Evolutionary conservation across 495 filamentous ascomycete species (phyloP).

Genomic region (Xylaria castorea): DNA sequence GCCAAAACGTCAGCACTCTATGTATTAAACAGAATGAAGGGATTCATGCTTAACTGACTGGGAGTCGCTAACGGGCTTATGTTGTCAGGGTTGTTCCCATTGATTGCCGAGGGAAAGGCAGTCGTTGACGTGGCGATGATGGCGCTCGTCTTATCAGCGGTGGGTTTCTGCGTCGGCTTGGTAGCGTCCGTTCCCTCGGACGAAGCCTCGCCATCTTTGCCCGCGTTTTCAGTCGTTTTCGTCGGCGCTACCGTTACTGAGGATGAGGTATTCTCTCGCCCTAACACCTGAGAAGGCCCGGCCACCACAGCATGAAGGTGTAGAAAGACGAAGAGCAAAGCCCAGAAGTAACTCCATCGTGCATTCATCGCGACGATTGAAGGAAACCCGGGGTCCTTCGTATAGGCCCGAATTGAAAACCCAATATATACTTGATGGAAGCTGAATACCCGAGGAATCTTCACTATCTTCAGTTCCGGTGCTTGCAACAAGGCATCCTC

Average conservation of each 20-base stretch:
- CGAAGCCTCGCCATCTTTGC: conserved; percentile 22
- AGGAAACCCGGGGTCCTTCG: neutral
- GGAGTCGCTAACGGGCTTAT: conserved; percentile 18
- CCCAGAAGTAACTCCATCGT: conserved; percentile 31
- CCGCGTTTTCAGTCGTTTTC: conserved; percentile 30
- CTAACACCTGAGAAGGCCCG: conserved; percentile 23
- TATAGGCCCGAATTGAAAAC: conserved; percentile 20
- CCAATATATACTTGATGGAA: neutral
- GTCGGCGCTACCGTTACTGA: conserved; percentile 29
- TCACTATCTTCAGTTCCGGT: conserved; percentile 26
- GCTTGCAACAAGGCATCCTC: conserved; percentile 10
- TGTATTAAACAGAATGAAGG: neutral
- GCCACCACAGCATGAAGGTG: conserved; percentile 31
- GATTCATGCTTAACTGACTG: conserved; percentile 24
- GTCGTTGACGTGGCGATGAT: conserved; percentile 27
- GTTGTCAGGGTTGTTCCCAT: conserved; percentile 39
- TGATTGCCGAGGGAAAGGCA: conserved; percentile 37
- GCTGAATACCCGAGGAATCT: conserved; percentile 25
- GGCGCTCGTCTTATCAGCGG: conserved; percentile 26
- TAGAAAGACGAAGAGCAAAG: conserved; percentile 42
- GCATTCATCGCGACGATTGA: conserved; percentile 24
- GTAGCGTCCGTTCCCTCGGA: conserved; percentile 24
- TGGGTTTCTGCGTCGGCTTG: conserved; percentile 5
- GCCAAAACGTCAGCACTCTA: conserved; percentile 18
- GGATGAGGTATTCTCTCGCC: conserved; percentile 39